phyloP scores from a whole-genome alignment of 1,139 yeast species.

The Suhomyces kunorum region DNA sequence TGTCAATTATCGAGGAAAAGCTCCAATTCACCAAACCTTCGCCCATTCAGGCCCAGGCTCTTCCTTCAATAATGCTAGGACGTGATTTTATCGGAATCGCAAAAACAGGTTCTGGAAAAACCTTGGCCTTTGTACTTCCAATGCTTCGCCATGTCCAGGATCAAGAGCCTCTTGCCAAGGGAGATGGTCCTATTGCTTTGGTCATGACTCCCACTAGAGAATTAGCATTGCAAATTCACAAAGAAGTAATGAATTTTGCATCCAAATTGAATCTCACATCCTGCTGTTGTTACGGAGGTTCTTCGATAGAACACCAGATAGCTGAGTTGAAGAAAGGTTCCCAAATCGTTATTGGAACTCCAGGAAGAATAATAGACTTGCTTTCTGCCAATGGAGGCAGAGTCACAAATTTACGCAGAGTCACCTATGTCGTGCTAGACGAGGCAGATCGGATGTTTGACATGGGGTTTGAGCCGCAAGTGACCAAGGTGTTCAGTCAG shows the following conservation, averaged over 20 bases:
- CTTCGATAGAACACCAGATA: constrained; percentile 80
- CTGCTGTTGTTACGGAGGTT: constrained; percentile 93
- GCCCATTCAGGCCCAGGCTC: constrained; percentile 86
- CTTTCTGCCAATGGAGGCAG: constrained; percentile 83
- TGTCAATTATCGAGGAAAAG: constrained; percentile 1
- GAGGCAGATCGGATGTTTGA: constrained; percentile 98
- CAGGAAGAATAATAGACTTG: constrained; percentile 91
- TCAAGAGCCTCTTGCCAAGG: constrained; percentile 54
- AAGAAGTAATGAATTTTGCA: constrained; percentile 64
- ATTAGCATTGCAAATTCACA: constrained; percentile 78
- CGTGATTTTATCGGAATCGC: constrained; percentile 92
- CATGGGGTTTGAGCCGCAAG: constrained; percentile 97
- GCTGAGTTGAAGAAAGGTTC: constrained; percentile 77
- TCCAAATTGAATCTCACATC: constrained; percentile 49
- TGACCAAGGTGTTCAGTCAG: constrained; percentile 73
- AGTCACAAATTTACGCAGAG: constrained; percentile 64
- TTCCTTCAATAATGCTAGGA: constrained; percentile 90
- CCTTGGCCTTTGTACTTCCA: constrained; percentile 84
- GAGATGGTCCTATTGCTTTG: constrained; percentile 75
- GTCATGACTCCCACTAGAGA: constrained; percentile 93
- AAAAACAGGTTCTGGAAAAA: constrained; percentile 95
- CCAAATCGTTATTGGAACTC: constrained; percentile 88
- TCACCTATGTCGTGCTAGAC: constrained; percentile 83
- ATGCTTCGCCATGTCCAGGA: constrained; percentile 79
- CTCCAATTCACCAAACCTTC: constrained; percentile 64